phyloP scores from a whole-genome alignment of 345 rosid genomes.

The Hibiscus tridactylites region DNA sequence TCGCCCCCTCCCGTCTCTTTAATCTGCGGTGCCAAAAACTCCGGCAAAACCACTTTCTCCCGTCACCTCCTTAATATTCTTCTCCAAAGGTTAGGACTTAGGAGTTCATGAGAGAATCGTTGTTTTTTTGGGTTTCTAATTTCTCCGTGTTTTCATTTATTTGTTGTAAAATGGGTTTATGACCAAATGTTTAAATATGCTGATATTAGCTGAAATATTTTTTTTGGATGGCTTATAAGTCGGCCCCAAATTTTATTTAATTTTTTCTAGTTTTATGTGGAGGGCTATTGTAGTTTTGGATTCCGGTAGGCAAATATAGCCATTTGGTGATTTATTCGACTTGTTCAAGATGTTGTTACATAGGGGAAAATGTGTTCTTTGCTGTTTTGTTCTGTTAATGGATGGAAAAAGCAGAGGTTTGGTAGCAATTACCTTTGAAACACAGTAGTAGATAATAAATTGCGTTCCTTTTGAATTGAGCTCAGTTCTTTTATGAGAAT shows the following conservation, averaged over 20 bases:
- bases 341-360: constrained; percentile 10
- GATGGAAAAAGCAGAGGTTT: background rate
- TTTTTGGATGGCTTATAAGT: background rate
- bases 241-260: background rate
- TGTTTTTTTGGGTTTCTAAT: background rate
- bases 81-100: constrained; percentile 52
- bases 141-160: background rate
- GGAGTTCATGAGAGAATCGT: background rate
- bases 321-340: background rate
- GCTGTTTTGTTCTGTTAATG: background rate
- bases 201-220: background rate
- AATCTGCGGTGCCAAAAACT: constrained; percentile 75
- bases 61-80: constrained; percentile 70
- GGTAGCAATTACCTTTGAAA: background rate
- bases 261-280: background rate
- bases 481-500: background rate
- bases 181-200: background rate
- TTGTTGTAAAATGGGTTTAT: background rate
- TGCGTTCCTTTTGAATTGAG: background rate
- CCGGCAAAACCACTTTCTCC: constrained; percentile 85
- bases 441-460: background rate
- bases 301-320: background rate
- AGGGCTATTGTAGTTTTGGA: background rate
- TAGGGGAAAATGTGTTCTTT: background rate
- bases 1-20: constrained; percentile 45